Evolutionary conservation across 257 asterid species (phyloP).

Genomic region (Nicotiana benthamiana): DNA sequence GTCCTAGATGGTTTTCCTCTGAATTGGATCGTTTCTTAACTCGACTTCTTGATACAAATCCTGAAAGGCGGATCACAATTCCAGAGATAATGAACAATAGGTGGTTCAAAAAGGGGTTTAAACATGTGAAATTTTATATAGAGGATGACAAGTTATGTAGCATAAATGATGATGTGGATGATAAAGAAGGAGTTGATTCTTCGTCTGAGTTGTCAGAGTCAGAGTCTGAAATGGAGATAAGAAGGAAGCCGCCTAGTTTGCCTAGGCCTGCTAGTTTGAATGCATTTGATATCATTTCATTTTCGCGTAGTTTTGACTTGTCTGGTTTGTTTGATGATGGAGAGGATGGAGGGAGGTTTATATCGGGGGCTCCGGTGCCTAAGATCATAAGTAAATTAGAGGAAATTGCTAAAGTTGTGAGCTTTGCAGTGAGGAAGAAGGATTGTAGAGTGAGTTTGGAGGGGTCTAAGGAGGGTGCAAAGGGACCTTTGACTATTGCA

Average conservation of each 20-base stretch:
- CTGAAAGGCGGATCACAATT: slow-evolving; percentile 54
- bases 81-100: slow-evolving; percentile 52
- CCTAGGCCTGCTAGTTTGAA: slow-evolving; percentile 89
- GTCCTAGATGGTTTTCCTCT: slow-evolving; percentile 88
- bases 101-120: slow-evolving; percentile 67
- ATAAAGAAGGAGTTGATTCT: slow-evolving; percentile 10
- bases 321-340: slow-evolving; percentile 93
- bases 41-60: slow-evolving; percentile 51
- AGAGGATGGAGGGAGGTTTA: slow-evolving; percentile 53
- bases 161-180: slow-evolving; percentile 31
- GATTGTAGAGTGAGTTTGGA: slow-evolving; percentile 82
- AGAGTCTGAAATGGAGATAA: slow-evolving; percentile 49
- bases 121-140: slow-evolving; percentile 56
- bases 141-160: slow-evolving; percentile 80
- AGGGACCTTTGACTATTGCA: slow-evolving; percentile 82
- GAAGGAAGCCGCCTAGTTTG: slow-evolving; percentile 36
- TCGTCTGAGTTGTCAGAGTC: slow-evolving; percentile 67
- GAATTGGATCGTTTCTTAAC: slow-evolving; percentile 45
- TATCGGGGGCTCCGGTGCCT: slow-evolving; percentile 72
- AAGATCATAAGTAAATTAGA: slow-evolving; percentile 68
- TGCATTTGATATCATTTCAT: slow-evolving; percentile 86
- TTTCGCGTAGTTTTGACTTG: slow-evolving; percentile 76
- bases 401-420: slow-evolving; percentile 82
- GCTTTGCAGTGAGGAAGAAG: slow-evolving; percentile 81
- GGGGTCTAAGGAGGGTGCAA: slow-evolving; percentile 76